Percentiles rank a stretch among this genome's conserved stretches.
Evolutionary conservation across 2,329 filamentous ascomycete genomes (phyloP).

Genomic region (Pseudogymnoascus sp.): DNA sequence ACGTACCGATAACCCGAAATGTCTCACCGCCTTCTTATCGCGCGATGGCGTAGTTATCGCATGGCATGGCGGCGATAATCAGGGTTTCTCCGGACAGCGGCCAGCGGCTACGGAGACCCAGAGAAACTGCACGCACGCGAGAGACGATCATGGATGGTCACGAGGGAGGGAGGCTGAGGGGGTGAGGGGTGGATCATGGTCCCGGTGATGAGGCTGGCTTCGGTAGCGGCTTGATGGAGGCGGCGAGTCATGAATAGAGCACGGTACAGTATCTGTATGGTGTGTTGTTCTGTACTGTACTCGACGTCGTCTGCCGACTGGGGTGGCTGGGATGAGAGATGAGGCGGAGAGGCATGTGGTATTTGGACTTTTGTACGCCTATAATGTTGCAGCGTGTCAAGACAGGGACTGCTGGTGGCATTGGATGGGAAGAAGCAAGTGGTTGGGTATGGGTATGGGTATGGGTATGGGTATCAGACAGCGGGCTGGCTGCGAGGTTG

Average conservation of each 20-base stretch:
- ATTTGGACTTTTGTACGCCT: not conserved
- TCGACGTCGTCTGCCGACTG: not conserved
- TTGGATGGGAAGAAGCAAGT: not conserved
- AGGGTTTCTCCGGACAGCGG: not conserved
- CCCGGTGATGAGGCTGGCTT: not conserved
- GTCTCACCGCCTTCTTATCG: constrained; percentile 4
- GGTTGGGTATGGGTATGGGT: not conserved
- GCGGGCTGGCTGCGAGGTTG: not conserved
- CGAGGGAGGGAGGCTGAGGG: not conserved
- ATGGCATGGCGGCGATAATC: not conserved
- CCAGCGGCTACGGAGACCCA: not conserved
- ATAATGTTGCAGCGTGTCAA: not conserved
- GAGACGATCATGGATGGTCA: not conserved
- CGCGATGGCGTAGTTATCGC: not conserved
- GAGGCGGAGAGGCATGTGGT: not conserved
- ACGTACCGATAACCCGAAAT: not conserved
- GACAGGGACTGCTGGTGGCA: not conserved
- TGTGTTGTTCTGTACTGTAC: not conserved
- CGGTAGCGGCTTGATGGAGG: not conserved
- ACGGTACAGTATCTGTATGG: not conserved
- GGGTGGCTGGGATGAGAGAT: not conserved
- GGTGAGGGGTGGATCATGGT: not conserved
- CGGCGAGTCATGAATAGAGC: not conserved
- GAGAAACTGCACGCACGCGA: not conserved
- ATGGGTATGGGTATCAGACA: not conserved